Base-by-base conservation (phyloP, 2,329 filamentous ascomycete species). In the Aspergillus uvarum region DNA sequence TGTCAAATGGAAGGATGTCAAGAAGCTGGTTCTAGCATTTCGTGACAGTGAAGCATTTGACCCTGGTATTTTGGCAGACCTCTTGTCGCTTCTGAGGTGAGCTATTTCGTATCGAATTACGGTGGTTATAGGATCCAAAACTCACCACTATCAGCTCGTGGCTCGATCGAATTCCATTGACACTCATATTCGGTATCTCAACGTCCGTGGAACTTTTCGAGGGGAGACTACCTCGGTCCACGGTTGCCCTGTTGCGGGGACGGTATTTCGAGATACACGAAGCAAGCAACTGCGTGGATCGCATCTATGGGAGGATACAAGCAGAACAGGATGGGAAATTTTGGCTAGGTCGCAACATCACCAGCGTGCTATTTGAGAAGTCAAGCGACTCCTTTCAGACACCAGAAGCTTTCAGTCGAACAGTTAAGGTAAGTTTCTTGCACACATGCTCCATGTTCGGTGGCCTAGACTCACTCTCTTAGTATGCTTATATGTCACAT, bases 401-500 rank as follows among this genome's bases (percentile, higher is more conserved):
- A 48, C 80, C 82, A 0, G 81, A 85, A 59, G 79, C 80, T 14
- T 83, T 87, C 62, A 77, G 78, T 54, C 80, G 81, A 59, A 79
- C 80, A 50, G 69, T 86, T 14, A 82, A 82, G 73, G 81, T 82
- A 70, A 58, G 60, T 35, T n/a, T 8, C 2, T 4, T 8, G 19
- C 12, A 16, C 24, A 5, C 52, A 26, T 11, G 32, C 7, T 8
- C 26, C 44, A 16, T 44, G 22, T 16, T 11, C 4, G 10, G 3
- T 11, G 5, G 5, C 31, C 47, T 7, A 35, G n/a, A 59, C 65
- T 74, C 62, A 77, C 54, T 56, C 22, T 12, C 59, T 4, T 72
- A 86, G 77, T 88, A 88, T 71, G 80, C 82, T 1, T 85, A 85
- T 67, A 87, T 88, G 85, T 83, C 83, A 8, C 83, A 86, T 64